Evolutionary conservation across 371 early-diverging fungal genomes (phyloP).

Genomic region (Rhizomucor pusillus): DNA sequence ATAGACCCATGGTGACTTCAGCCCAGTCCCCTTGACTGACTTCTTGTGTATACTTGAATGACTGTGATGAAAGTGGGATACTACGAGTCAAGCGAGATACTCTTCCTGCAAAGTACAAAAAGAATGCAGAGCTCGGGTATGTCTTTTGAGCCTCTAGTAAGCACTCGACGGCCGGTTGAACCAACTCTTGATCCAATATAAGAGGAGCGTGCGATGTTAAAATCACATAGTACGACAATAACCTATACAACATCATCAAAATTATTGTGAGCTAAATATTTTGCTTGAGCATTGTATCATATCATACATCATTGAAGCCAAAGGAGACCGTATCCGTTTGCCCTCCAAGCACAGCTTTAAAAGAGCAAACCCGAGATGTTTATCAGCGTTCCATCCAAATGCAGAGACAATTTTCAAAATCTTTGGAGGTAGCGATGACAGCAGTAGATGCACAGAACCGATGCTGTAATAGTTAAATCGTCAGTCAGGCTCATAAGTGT

Average conservation of each 20-base stretch:
- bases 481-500: neutral
- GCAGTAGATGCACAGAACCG: conserved; percentile 53
- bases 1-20: conserved; percentile 35
- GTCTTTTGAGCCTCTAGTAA: conserved; percentile 53
- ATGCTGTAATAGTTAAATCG: conserved; percentile 27
- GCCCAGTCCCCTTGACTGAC: conserved; percentile 51
- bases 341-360: conserved; percentile 47
- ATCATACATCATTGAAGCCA: conserved; percentile 53
- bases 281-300: no score
- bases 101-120: conserved; percentile 61
- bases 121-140: conserved; percentile 64
- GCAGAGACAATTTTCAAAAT: conserved; percentile 51
- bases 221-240: conserved; percentile 39
- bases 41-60: conserved; percentile 43
- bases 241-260: conserved; percentile 10
- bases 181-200: conserved; percentile 35
- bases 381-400: conserved; percentile 55
- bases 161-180: conserved; percentile 57
- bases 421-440: conserved; percentile 54
- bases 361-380: conserved; percentile 54
- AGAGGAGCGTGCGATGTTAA: conserved; percentile 48
- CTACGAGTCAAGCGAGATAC: conserved; percentile 52
- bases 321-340: conserved; percentile 50
- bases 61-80: conserved; percentile 45
- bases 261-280: neutral